These are phyloP conservation scores for Aspergillus leporis DNA, from an alignment of 495 filamentous ascomycete genomes.

Conservation along the genomic window DNA sequence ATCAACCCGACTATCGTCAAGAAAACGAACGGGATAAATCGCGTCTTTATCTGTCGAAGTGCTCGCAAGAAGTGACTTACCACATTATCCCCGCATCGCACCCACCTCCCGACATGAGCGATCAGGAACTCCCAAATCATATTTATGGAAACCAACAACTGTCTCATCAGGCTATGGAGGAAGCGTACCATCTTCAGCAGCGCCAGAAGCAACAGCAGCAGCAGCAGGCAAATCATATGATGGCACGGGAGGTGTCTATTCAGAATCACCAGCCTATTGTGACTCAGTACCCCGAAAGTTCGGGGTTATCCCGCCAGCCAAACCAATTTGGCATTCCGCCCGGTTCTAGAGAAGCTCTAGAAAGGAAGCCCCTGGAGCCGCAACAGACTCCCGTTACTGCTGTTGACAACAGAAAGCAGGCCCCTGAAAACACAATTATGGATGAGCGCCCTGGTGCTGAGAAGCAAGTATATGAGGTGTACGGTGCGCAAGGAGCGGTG, in stretches of 20 bases:
- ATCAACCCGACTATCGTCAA: constrained; percentile 59
- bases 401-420: constrained; percentile 40
- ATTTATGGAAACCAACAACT: constrained; percentile 48
- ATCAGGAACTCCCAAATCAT: constrained; percentile 48
- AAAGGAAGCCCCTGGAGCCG: constrained; percentile 41
- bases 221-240: constrained; percentile 47
- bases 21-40: constrained; percentile 54
- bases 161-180: constrained; percentile 50
- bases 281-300: constrained; percentile 46
- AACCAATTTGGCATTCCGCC: constrained; percentile 33
- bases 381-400: constrained; percentile 38
- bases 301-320: constrained; percentile 31
- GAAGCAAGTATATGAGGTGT: constrained; percentile 58
- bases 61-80: constrained; percentile 55
- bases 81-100: constrained; percentile 54
- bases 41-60: constrained; percentile 53
- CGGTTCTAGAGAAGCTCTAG: constrained; percentile 30
- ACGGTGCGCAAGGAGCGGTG: constrained; percentile 47
- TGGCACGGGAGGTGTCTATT: constrained; percentile 46
- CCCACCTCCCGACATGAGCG: constrained; percentile 45
- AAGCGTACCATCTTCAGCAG: constrained; percentile 48
- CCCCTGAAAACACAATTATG: constrained; percentile 36
- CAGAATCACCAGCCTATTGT: constrained; percentile 49
- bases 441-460: constrained; percentile 59
- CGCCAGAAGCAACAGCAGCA: constrained; percentile 38